Conservation (phyloP, 139 green algal genomes). For the Chlamydomonas eustigma region DNA sequence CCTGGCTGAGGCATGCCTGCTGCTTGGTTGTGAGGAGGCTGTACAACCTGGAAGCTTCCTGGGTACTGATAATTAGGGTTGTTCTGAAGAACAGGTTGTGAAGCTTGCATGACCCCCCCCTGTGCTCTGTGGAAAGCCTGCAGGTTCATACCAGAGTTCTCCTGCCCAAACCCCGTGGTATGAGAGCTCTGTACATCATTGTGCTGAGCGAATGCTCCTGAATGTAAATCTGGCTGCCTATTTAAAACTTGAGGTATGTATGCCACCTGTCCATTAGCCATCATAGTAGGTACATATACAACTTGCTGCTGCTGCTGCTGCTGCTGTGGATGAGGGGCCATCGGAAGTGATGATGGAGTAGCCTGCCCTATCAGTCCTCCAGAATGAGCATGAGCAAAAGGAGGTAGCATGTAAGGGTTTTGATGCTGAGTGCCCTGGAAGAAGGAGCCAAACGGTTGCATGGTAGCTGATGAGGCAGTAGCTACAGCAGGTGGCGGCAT, state of each 20-base stretch:
- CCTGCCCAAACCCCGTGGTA: too few species aligned
- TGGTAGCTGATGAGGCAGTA: background rate
- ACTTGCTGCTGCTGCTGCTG: conserved; percentile 19
- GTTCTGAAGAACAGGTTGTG: too few species aligned
- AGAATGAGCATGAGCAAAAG: background rate
- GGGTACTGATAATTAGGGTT: too few species aligned
- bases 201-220: too few species aligned
- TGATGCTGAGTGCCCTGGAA: background rate
- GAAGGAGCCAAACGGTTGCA: background rate
- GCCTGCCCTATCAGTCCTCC: too few species aligned
- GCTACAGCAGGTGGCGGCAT: background rate
- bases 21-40: background rate
- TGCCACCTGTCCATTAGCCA: conserved; percentile 35
- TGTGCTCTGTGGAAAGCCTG: background rate
- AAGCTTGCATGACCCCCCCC: background rate
- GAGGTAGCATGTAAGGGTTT: background rate
- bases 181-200: too few species aligned
- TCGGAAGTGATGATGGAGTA: too few species aligned
- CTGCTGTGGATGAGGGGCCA: background rate
- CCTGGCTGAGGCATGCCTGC: background rate
- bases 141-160: background rate
- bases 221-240: background rate
- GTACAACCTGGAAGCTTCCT: too few species aligned
- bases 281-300: conserved; percentile 21
- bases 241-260: conserved; percentile 28